Conservation (phyloP, 2,329 filamentous ascomycete species). For the Neonectria neomacrospora region DNA sequence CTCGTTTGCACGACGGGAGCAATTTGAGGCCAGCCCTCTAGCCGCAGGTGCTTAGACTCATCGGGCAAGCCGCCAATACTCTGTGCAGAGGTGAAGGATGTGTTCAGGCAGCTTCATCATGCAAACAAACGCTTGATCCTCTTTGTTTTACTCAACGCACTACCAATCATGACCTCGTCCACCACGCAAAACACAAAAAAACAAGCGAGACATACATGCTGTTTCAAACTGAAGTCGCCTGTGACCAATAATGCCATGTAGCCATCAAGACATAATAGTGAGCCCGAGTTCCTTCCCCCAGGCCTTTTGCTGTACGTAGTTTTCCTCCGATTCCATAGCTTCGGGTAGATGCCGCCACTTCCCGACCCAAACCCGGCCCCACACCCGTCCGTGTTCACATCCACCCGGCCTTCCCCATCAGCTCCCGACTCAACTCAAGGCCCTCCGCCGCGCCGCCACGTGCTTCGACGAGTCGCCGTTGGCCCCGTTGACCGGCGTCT, state of each 20-base stretch:
- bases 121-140: neutral
- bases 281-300: neutral
- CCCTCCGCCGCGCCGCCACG: slow-evolving; percentile 17
- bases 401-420: slow-evolving; percentile 3
- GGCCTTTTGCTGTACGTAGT: neutral
- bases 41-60: neutral
- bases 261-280: neutral
- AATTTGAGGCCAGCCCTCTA: neutral
- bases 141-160: neutral
- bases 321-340: neutral
- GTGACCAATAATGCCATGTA: slow-evolving; percentile 1
- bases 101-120: neutral
- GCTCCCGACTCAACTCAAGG: slow-evolving; percentile 6
- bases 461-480: slow-evolving; percentile 33
- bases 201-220: slow-evolving; percentile 2
- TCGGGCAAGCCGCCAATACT: neutral
- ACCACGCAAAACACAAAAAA: neutral
- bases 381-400: neutral
- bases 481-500: slow-evolving; percentile 23
- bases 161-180: neutral
- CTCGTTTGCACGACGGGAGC: neutral
- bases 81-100: neutral
- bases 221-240: slow-evolving; percentile 4
- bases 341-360: neutral
- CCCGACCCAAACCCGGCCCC: slow-evolving; percentile 16